These are phyloP conservation scores for Saccharomycopsis guyanensis DNA, from an alignment of 805 yeast genomes.

Conservation along the genomic window DNA sequence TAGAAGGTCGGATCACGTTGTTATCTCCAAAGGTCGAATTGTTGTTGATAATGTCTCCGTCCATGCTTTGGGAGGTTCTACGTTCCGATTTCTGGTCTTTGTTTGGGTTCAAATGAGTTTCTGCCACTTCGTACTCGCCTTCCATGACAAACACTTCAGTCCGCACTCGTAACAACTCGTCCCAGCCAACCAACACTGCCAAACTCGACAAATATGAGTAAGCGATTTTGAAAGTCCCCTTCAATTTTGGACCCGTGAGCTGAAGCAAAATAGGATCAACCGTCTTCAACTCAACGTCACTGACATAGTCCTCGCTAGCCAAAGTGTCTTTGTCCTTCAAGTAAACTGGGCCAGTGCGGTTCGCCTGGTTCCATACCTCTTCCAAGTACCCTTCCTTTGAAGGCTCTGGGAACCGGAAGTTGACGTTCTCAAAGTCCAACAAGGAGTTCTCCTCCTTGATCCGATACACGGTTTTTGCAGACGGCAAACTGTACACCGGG, in stretches of 20 bases:
- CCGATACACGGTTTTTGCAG: conserved; percentile 34
- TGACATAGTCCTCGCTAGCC: conserved; percentile 19
- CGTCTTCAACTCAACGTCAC: conserved; percentile 30
- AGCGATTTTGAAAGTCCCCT: conserved; percentile 49
- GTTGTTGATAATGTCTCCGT: conserved; percentile 4
- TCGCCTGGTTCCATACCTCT: conserved; percentile 19
- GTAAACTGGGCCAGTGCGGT: conserved; percentile 19
- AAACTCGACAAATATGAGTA: conserved; percentile 68
- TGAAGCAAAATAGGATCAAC: conserved; percentile 42
- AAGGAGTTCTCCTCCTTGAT: conserved; percentile 19
- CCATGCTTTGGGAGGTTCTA: conserved; percentile 8
- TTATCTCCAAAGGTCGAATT: conserved; percentile 10
- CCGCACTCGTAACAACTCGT: conserved; percentile 55
- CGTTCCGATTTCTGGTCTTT: conserved; percentile 12
- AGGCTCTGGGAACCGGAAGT: conserved; percentile 20
- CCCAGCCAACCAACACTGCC: conserved; percentile 75
- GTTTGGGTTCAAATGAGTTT: neutral
- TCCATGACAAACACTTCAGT: conserved; percentile 77
- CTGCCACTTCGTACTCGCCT: conserved; percentile 40
- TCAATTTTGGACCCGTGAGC: conserved; percentile 43
- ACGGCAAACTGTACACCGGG: conserved; percentile 45
- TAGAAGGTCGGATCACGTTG: neutral
- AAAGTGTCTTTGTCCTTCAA: conserved; percentile 18
- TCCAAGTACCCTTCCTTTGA: conserved; percentile 17
- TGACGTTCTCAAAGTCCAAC: conserved; percentile 5